Conservation (phyloP, 2,329 filamentous ascomycete genomes). For the Thermothelomyces thermophilus region DNA sequence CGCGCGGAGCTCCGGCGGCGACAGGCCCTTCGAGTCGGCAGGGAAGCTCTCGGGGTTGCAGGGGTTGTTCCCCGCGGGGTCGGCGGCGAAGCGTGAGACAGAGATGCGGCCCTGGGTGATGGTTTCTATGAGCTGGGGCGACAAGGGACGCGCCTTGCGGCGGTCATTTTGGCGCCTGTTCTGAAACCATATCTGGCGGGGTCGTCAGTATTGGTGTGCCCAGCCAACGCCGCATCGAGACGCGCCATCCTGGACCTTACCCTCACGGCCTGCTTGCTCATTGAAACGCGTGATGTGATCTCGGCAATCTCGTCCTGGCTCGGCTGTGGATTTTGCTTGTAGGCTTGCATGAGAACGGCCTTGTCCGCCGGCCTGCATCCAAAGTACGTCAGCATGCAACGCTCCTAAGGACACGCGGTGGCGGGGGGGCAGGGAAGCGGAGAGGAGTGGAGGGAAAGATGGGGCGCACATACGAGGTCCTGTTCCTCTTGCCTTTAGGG, state of each 20-base stretch:
- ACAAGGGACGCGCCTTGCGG: conserved; percentile 76
- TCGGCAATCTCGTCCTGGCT: conserved; percentile 81
- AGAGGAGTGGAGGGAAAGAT: background rate
- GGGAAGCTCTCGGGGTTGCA: conserved; percentile 13
- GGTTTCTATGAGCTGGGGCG: conserved; percentile 66
- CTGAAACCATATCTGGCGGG: conserved; percentile 86
- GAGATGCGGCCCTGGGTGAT: conserved; percentile 50
- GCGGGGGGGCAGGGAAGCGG: too few species aligned
- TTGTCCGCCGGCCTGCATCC: conserved; percentile 75
- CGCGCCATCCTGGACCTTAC: conserved; percentile 47
- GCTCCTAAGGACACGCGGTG: too few species aligned
- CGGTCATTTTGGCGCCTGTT: conserved; percentile 90
- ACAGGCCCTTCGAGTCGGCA: conserved; percentile 10
- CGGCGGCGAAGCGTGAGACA: conserved; percentile 44
- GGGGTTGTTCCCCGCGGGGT: conserved; percentile 28
- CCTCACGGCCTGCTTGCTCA: conserved; percentile 96
- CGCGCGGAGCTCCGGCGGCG: conserved; percentile 8
- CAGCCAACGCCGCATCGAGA: background rate
- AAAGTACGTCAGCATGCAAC: conserved; percentile 17
- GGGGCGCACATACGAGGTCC: conserved; percentile 51
- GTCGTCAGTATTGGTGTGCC: conserved; percentile 23
- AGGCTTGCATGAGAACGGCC: conserved; percentile 78
- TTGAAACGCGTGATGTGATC: conserved; percentile 76
- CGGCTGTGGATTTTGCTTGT: conserved; percentile 78
- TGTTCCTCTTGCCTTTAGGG: conserved; percentile 54